phyloP scores from a whole-genome alignment of 257 asterid genomes.

The Galeopsis tetrahit region DNA sequence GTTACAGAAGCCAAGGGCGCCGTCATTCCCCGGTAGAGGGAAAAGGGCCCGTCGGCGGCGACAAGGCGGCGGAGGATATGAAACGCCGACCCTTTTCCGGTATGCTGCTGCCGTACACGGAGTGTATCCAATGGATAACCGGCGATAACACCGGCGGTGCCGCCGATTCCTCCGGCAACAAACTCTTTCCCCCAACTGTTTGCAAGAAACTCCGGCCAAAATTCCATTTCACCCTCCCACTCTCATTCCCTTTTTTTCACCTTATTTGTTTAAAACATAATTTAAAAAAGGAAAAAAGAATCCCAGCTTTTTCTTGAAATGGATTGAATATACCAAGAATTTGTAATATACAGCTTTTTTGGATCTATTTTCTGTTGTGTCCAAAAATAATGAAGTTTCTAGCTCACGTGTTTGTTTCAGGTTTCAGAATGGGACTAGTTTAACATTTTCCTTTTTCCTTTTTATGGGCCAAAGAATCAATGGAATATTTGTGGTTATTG shows the following conservation, averaged over 20 bases:
- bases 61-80: conserved; percentile 64
- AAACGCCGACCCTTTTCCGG: conserved; percentile 60
- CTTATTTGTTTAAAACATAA: neutral
- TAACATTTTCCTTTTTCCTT: neutral
- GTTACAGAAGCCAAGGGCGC: conserved; percentile 89
- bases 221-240: conserved; percentile 55
- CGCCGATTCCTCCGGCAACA: conserved; percentile 93
- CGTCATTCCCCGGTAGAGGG: conserved; percentile 88
- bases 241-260: conserved; percentile 24
- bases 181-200: conserved; percentile 88
- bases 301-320: neutral
- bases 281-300: neutral
- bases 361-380: neutral
- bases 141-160: conserved; percentile 74
- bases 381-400: neutral
- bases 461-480: conserved; percentile 13
- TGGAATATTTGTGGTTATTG: neutral
- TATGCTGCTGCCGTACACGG: conserved; percentile 74
- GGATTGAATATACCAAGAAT: conserved; percentile 14
- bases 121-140: conserved; percentile 91
- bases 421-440: conserved; percentile 6
- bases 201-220: conserved; percentile 88
- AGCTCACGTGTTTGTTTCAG: conserved; percentile 29
- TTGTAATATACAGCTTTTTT: conserved; percentile 27
- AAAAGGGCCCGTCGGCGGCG: conserved; percentile 60